Conservation (phyloP, 768 basidiomycete genomes). For the Strobilomyces dryophilus region DNA sequence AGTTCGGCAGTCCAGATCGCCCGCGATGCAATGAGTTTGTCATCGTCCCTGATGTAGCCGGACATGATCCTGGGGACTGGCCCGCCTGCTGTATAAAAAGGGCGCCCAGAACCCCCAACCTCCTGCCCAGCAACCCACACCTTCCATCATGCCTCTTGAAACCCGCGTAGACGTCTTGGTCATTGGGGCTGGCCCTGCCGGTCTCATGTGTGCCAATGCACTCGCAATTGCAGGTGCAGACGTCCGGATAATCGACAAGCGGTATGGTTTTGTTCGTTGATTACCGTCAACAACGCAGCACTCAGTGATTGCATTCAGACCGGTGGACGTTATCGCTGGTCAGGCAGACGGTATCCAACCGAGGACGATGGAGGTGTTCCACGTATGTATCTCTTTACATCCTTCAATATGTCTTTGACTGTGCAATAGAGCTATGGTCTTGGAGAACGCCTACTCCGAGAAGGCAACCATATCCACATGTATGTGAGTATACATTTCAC, state of each 20-base stretch:
- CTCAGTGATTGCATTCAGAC: conserved; percentile 23
- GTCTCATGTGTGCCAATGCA: conserved; percentile 66
- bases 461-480: conserved; percentile 68
- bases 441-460: conserved; percentile 50
- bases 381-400: conserved; percentile 26
- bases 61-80: not conserved
- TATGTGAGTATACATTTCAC: conserved; percentile 43
- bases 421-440: conserved; percentile 41
- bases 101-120: not conserved
- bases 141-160: conserved; percentile 19
- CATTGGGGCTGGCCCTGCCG: conserved; percentile 49
- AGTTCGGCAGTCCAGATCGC: not conserved
- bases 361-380: conserved; percentile 51
- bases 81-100: not conserved
- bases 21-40: not conserved
- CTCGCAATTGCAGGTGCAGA: conserved; percentile 41
- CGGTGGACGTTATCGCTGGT: conserved; percentile 40
- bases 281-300: not conserved
- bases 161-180: conserved; percentile 43
- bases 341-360: conserved; percentile 57
- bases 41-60: not conserved
- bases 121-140: not conserved
- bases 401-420: not conserved
- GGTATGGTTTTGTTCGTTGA: conserved; percentile 23
- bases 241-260: conserved; percentile 46